Conservation (phyloP, 352 stramenopile genomes). For the Albugo laibachii region DNA sequence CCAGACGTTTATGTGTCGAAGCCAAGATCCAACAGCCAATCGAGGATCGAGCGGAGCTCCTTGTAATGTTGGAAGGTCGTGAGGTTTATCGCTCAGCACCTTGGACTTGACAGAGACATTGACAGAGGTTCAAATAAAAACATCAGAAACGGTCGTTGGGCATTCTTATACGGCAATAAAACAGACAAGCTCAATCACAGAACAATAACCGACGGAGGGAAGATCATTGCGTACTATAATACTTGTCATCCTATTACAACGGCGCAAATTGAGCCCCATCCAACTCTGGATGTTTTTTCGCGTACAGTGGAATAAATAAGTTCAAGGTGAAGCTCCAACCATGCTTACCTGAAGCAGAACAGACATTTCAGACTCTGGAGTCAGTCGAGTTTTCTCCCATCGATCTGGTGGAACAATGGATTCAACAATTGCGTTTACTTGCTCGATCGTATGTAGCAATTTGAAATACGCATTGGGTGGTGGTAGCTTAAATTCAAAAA, state of each 20-base stretch:
- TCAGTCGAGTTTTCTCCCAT: conserved; percentile 40
- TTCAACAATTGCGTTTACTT: conserved; percentile 85
- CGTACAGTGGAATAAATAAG: conserved; percentile 85
- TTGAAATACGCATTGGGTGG: conserved; percentile 97
- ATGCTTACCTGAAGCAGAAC: conserved; percentile 91
- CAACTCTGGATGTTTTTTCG: conserved; percentile 52
- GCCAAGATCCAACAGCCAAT: no score
- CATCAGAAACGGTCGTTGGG: conserved; percentile 91
- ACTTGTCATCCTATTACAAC: conserved; percentile 94
- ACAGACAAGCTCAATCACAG: background rate
- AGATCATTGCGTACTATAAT: conserved; percentile 70
- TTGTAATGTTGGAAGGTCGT: conserved; percentile 74
- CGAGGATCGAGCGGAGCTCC: no score
- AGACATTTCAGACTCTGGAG: conserved; percentile 91
- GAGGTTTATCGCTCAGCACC: conserved; percentile 88
- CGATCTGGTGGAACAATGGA: conserved; percentile 24
- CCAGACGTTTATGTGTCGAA: no score
- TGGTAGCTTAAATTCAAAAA: conserved; percentile 97
- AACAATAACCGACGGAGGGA: background rate
- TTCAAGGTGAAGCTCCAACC: conserved; percentile 94
- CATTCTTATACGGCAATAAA: conserved; percentile 52
- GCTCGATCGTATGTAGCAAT: conserved; percentile 91
- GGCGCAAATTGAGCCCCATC: conserved; percentile 70
- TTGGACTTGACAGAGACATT: conserved; percentile 98
- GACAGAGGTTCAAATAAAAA: conserved; percentile 96